Conservation (phyloP, 1,284 basidiomycete genomes). For the Sporisorium scitamineum region DNA sequence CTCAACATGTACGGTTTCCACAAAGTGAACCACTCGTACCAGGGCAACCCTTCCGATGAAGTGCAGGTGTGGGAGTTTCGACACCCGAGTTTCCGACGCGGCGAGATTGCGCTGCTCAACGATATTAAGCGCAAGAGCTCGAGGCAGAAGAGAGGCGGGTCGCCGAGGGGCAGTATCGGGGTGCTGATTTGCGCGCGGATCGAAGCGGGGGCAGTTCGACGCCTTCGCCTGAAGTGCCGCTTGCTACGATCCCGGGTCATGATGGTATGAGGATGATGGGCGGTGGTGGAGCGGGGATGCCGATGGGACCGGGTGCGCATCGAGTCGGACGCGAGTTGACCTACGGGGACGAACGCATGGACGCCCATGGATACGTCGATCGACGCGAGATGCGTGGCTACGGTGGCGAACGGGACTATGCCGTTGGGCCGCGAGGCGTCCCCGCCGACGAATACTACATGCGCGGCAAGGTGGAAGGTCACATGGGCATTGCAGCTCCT, state of each 20-base stretch:
- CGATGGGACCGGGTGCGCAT: conserved; percentile 19
- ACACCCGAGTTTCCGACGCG: conserved; percentile 59
- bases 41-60: conserved; percentile 58
- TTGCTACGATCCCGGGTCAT: conserved; percentile 39
- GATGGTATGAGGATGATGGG: conserved; percentile 32
- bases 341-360: conserved; percentile 42
- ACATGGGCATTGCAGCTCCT: conserved; percentile 1
- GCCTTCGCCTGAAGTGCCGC: conserved; percentile 47
- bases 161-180: conserved; percentile 41
- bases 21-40: conserved; percentile 66
- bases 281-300: conserved; percentile 11
- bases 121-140: conserved; percentile 65
- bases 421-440: conserved; percentile 7
- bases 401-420: conserved; percentile 21
- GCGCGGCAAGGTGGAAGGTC: conserved; percentile 32
- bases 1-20: conserved; percentile 67
- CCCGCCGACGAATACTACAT: conserved; percentile 36
- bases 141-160: conserved; percentile 51
- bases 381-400: conserved; percentile 30
- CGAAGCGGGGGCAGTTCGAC: conserved; percentile 49
- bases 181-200: conserved; percentile 36
- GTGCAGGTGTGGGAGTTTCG: conserved; percentile 66
- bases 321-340: conserved; percentile 23
- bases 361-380: conserved; percentile 24
- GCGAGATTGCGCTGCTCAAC: conserved; percentile 57